Evolutionary conservation across 2,329 filamentous ascomycete species (phyloP).

Genomic region (Harringtonia lauricola): DNA sequence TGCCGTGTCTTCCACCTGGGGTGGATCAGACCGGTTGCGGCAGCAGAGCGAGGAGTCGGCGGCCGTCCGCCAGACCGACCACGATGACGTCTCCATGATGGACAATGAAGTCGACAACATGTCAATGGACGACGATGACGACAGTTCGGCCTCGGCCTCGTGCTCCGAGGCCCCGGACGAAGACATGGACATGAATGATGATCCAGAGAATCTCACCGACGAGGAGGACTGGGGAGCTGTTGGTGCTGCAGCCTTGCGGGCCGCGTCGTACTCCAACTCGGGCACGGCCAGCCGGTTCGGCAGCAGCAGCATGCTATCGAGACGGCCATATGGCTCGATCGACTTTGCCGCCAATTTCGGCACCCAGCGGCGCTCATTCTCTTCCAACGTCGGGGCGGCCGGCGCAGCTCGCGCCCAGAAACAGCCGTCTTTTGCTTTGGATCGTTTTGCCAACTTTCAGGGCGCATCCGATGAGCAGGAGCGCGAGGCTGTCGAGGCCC

Average conservation of each 20-base stretch:
- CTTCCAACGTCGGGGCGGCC: constrained; percentile 39
- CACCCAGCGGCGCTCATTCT: constrained; percentile 35
- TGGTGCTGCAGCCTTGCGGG: constrained; percentile 72
- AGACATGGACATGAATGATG: constrained; percentile 50
- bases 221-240: constrained; percentile 93
- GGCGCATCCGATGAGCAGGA: constrained; percentile 58
- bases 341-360: constrained; percentile 15
- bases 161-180: constrained; percentile 66
- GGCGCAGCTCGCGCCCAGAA: constrained; percentile 20
- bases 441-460: constrained; percentile 39
- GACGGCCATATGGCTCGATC: constrained; percentile 37
- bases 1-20: constrained; percentile 4
- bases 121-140: constrained; percentile 71
- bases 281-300: constrained; percentile 38
- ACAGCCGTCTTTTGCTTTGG: constrained; percentile 19
- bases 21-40: constrained; percentile 29
- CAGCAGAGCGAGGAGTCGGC: constrained; percentile 50
- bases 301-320: constrained; percentile 32
- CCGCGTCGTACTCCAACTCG: constrained; percentile 48
- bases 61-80: constrained; percentile 54
- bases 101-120: constrained; percentile 91
- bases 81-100: constrained; percentile 54
- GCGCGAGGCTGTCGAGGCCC: constrained; percentile 70
- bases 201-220: constrained; percentile 79
- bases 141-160: constrained; percentile 57